Base-by-base conservation (phyloP, 176 grass and related monocot species). In the Urochloa ruziziensis region DNA sequence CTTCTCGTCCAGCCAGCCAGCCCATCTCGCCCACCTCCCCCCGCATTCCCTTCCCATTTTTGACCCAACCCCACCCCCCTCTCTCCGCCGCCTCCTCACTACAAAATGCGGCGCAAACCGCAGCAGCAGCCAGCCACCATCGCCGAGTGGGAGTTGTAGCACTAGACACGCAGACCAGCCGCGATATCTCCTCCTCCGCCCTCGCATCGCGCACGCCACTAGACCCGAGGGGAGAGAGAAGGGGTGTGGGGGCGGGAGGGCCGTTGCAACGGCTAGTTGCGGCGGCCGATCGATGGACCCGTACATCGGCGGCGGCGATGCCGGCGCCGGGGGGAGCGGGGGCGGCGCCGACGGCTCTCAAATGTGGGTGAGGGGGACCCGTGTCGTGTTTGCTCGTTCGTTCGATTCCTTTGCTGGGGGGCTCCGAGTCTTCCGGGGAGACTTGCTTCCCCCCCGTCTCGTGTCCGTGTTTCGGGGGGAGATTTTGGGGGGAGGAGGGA, bases 21-120 rank as follows among this genome's bases (percentile, higher is more conserved):
- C 36, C 64, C 79, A 81, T 37, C 32, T 37, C 56, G 56, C 56
- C 56, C 56, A 27, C 77, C 21, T 67, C 40, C 40, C 30, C 14
- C 23, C 32, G 7, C 21, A 4, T 28, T 75, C 29, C 9, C 47
- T 57, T 67, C 37, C 60, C 36, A 14, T 58, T 57, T 77, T 33
- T 3, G 10, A 10, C 37, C 18, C n/a, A n/a, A n/a, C n/a, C 16
- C 10, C 11, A 1, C 35, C 5, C n/a, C 52, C 32, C 13, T 0
- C 16, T 40, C 56, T 17, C 27, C 80, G 13, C 39, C 10, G 39
- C 39, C 34, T 25, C 60, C 53, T 19, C 24, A 29, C 88, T 90
- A 90, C 88, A 86, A 86, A n/a, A 90, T 90, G 83, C 83, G 79
- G 88, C 83, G 88, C 64, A 43, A n/a, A n/a, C 30, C 17, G 17